phyloP scores from a whole-genome alignment of 768 basidiomycete genomes.

The Termitomyces sp. region DNA sequence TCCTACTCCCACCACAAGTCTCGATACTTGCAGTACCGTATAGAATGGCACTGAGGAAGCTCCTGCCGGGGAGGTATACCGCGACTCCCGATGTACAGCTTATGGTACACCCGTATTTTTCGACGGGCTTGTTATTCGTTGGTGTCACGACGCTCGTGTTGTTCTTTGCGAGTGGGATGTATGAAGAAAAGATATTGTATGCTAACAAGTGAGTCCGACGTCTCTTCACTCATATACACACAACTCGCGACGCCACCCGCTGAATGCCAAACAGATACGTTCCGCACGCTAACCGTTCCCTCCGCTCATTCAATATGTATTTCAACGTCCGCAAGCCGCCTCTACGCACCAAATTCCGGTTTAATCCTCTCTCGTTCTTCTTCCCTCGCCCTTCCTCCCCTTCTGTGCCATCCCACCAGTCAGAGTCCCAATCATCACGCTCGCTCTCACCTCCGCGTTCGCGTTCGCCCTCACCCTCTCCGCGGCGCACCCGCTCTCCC shows the following conservation, averaged over 20 bases:
- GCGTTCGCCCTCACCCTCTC: constrained; percentile 65
- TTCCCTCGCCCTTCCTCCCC: constrained; percentile 30
- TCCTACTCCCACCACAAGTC: constrained; percentile 58
- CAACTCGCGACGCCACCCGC: background rate
- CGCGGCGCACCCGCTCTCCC: background rate
- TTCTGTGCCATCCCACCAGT: no score
- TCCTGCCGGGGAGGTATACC: constrained; percentile 34
- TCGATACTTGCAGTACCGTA: constrained; percentile 65
- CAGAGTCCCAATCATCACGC: background rate
- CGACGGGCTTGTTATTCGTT: constrained; percentile 79
- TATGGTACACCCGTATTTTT: constrained; percentile 65
- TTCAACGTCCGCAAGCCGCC: constrained; percentile 88
- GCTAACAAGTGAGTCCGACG: constrained; percentile 77
- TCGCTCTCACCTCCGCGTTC: constrained; percentile 41
- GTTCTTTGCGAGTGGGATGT: constrained; percentile 97
- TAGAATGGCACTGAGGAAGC: constrained; percentile 38
- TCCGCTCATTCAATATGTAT: constrained; percentile 94
- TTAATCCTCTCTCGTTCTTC: constrained; percentile 56
- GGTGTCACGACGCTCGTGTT: constrained; percentile 85
- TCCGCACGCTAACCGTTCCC: constrained; percentile 87
- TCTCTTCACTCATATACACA: no score
- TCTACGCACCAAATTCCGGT: constrained; percentile 51
- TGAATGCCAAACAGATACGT: constrained; percentile 66
- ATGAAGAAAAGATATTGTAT: constrained; percentile 92
- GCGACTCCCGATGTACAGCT: constrained; percentile 29